These are phyloP conservation scores for Chrysanthemum seticuspe DNA, from an alignment of 129 eudicot species.

Conservation along the genomic window DNA sequence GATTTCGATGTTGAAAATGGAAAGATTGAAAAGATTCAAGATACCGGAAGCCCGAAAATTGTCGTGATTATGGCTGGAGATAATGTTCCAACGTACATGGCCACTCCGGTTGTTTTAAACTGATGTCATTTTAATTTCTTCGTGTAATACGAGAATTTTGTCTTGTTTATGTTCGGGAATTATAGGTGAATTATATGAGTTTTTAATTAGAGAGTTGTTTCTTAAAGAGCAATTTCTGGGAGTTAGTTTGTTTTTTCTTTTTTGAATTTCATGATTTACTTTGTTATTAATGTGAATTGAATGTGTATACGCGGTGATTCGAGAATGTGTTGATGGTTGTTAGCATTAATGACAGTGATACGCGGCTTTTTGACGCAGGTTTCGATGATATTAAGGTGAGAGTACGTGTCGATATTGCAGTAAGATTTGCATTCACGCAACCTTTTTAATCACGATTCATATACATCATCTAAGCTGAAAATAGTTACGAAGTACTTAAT, in stretches of 20 bases:
- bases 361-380: slow-evolving; percentile 16
- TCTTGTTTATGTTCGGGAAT: not conserved
- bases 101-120: slow-evolving; percentile 28
- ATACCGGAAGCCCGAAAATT: slow-evolving; percentile 23
- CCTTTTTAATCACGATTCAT: no score
- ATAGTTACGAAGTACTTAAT: no score
- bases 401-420: not conserved
- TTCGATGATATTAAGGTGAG: slow-evolving; percentile 3
- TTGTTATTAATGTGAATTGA: not conserved
- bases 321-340: slow-evolving; percentile 17
- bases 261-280: not conserved
- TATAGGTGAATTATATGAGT: not conserved
- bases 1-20: not conserved
- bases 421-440: no score
- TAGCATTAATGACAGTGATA: slow-evolving; percentile 9
- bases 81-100: slow-evolving; percentile 42
- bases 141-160: not conserved
- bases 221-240: not conserved
- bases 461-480: no score
- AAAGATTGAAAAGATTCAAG: not conserved
- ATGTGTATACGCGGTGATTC: slow-evolving; percentile 3
- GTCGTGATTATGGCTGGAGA: slow-evolving; percentile 66
- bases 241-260: not conserved
- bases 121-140: slow-evolving; percentile 3
- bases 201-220: not conserved